Base-by-base conservation (phyloP, 768 basidiomycete species). In the Russula sp. region DNA sequence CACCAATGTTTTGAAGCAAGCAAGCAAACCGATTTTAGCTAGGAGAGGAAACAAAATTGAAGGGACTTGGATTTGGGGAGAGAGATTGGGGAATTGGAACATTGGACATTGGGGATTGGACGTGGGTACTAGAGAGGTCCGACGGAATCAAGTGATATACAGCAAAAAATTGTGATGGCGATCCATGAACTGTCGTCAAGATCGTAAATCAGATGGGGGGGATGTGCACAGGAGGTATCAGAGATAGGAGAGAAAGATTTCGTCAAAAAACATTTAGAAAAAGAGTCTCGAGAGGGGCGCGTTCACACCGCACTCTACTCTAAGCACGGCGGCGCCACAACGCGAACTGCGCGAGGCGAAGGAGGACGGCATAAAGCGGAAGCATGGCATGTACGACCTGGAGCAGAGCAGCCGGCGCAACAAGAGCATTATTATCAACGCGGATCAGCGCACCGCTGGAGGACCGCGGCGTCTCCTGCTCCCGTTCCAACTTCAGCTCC, bases 331-430 rank as follows among this genome's bases (percentile, higher is more conserved):
- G 54, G 2, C 58, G 63, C 66, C 63, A 64, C 26, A 36, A 48
- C 32, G 57, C 40, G 28, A 65, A 64, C 13, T 59, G 58, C 13
- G 54, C 58, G 51, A 67, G 67, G 20, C 64, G 64, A 3, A 65
- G 24, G 36, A 67, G 46, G 59, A 67, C 44, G 9, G 64, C 60
- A 34, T 66, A 67, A 18, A 67, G 56, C 13, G 65, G 67, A 55
- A 67, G 54, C 26, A 67, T 40, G 26, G 56, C 52, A 52, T 55
- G 64, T 36, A 67, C 49, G 42, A 61, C 51, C 9, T 40, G 64
- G 14, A 67, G 64, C 42, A 65, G 55, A 50, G 59, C 28, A 34
- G 54, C 59, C 44, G 64, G 63, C 5, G 58, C 54, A 44, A 65
- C 16, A 22, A 52, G 55, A 51, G 42, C 32, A 14, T 46, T 28